A percentile compares a stretch with the other conserved stretches of the same genome.
phyloP scores from a whole-genome alignment of 768 basidiomycete genomes.

The Lentinula edodes region DNA sequence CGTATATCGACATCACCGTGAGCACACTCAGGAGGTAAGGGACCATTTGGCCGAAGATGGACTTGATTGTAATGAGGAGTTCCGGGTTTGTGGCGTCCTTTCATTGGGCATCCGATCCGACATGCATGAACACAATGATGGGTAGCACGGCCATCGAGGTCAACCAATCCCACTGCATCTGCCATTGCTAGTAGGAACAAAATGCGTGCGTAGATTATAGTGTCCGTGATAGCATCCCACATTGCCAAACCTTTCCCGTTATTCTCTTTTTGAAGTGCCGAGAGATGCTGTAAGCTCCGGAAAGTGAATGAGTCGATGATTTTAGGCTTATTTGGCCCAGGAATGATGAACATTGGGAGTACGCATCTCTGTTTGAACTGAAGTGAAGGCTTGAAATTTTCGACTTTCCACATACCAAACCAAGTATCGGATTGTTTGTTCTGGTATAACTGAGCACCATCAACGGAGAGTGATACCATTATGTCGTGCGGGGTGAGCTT shows the following conservation, averaged over 20 bases:
- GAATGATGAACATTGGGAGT: too few species aligned
- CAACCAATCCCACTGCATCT: constrained; percentile 10
- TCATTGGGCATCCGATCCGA: constrained; percentile 19
- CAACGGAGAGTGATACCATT: constrained; percentile 27
- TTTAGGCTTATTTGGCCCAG: too few species aligned
- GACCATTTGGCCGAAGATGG: constrained; percentile 3
- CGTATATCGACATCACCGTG: not conserved
- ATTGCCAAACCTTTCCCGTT: constrained; percentile 18
- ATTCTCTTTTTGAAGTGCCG: constrained; percentile 18
- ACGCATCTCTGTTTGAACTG: too few species aligned
- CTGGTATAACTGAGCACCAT: constrained; percentile 35
- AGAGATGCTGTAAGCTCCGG: constrained; percentile 21
- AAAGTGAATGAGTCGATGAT: constrained; percentile 16
- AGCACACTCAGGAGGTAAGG: not conserved
- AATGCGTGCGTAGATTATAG: not conserved
- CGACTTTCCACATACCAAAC: constrained; percentile 18
- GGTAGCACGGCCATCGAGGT: constrained; percentile 23
- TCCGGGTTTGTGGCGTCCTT: constrained; percentile 19
- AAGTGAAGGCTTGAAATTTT: too few species aligned
- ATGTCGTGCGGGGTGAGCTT: not conserved
- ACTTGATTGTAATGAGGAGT: constrained; percentile 6
- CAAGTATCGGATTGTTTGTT: constrained; percentile 35
- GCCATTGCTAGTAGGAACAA: constrained; percentile 11
- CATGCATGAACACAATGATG: constrained; percentile 23
- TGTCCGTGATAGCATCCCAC: constrained; percentile 18